Evolutionary conservation across 2,329 filamentous ascomycete genomes (phyloP), one percentile per base, ranked within the genome.

Genomic region (Aurifilum marmelostoma): DNA sequence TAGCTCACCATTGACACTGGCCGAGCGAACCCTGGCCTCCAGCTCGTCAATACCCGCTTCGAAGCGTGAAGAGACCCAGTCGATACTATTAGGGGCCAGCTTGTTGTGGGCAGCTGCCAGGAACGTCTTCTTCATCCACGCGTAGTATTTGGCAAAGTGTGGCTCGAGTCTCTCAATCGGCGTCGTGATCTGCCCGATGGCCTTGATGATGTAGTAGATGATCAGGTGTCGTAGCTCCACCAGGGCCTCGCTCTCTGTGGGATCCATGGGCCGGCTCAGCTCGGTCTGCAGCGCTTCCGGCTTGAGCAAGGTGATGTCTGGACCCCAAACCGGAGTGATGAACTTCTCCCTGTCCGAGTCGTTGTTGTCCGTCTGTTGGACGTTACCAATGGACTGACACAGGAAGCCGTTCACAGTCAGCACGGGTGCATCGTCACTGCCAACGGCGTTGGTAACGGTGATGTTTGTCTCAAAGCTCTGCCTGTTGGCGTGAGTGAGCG

Each of bases 1-100:
- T 24, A 77, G 70, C 66, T 80, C 77, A 43, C 79, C 73, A 18
- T 77, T 75, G 11, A 74, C 70, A 66, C 74, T 75, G 0, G 47
- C 66, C 16, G 65, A 64, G 29, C 52, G 52, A 27, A 56, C 52
- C 14, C n/a, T 56, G 52, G 72, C 71, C 41, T 73, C 74, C n/a
- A 21, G 5, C 7, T 62, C 56, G 9, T 21, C 67, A 56, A 68
- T n/a, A 29, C n/a, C 21, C 47, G n/a, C 52, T 32, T 56, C 52
- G 8, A 56, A 56, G 12, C 52, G 24, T 21, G 58, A 54, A n/a
- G 62, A 67, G 34, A 43, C 63, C 34, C 61, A 69, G 64, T 34
- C 29, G 41, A 66, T 43, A 21, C 34, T 43, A 34, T 67, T 61
- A 18, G 52, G 52, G 27, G 52, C 52, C 4, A 56, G 52, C 52